Conservation (phyloP, 805 yeast species). For the Wickerhamiella domercqiae region DNA sequence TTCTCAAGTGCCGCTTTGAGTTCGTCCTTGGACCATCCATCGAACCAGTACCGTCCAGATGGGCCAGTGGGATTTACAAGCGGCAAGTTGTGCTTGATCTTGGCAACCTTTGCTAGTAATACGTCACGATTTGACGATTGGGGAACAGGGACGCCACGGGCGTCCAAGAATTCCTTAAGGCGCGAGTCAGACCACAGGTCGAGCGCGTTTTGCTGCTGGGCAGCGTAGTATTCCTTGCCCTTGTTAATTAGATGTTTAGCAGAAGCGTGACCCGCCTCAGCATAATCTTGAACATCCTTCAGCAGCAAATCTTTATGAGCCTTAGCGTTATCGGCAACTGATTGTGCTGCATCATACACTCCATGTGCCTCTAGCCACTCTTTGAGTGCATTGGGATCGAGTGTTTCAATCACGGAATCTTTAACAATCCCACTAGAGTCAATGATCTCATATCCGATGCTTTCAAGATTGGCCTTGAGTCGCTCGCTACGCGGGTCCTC, state of each 20-base stretch:
- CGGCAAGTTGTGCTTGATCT: constrained; percentile 27
- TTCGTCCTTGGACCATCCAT: constrained; percentile 37
- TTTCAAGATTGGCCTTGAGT: constrained; percentile 21
- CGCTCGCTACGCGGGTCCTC: constrained; percentile 14
- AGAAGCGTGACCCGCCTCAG: constrained; percentile 9
- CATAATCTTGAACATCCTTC: constrained; percentile 16
- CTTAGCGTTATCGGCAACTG: constrained; percentile 19
- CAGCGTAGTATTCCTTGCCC: constrained; percentile 15
- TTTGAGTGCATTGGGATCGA: constrained; percentile 29
- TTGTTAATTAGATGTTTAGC: constrained; percentile 10
- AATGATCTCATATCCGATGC: constrained; percentile 22
- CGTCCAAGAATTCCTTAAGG: constrained; percentile 22
- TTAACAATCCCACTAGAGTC: constrained; percentile 26
- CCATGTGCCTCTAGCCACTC: constrained; percentile 31
- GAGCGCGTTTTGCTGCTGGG: not conserved
- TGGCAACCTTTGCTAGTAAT: constrained; percentile 28
- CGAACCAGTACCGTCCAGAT: constrained; percentile 38
- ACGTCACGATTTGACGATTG: constrained; percentile 24
- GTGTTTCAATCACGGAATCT: constrained; percentile 26
- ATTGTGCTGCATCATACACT: constrained; percentile 15
- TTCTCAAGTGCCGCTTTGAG: constrained; percentile 35
- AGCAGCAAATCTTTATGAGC: constrained; percentile 22
- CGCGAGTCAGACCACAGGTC: constrained; percentile 23
- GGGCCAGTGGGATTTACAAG: constrained; percentile 26
- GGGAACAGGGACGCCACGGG: constrained; percentile 24